Conservation (phyloP, 2,329 filamentous ascomycete genomes). For the Nemania sp. region DNA sequence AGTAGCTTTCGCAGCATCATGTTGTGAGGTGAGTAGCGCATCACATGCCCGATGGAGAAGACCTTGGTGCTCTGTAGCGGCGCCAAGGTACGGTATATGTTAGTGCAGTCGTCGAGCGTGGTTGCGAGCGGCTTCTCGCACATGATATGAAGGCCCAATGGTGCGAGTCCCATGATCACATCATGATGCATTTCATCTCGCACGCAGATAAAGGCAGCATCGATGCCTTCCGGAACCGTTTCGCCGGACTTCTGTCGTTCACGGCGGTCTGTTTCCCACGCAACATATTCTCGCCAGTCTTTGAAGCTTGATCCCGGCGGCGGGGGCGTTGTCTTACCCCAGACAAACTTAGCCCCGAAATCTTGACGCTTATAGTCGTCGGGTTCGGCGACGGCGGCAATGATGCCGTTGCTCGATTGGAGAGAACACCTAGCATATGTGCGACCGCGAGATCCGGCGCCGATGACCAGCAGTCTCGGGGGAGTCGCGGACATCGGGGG, state of each 20-base stretch:
- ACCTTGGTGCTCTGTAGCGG: constrained; percentile 59
- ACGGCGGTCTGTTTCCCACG: constrained; percentile 75
- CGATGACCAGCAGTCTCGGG: constrained; percentile 81
- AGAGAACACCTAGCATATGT: constrained; percentile 77
- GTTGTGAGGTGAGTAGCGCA: constrained; percentile 94
- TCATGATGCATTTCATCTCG: constrained; percentile 90
- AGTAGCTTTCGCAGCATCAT: constrained; percentile 83
- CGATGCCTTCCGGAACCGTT: constrained; percentile 65
- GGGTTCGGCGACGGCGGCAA: constrained; percentile 86
- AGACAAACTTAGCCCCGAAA: constrained; percentile 80
- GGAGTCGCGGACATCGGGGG: constrained; percentile 62
- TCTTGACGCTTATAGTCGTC: constrained; percentile 78
- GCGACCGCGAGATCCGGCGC: constrained; percentile 82
- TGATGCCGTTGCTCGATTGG: constrained; percentile 73
- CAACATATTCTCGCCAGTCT: constrained; percentile 81
- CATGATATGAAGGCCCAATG: constrained; percentile 82
- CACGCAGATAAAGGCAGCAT: constrained; percentile 74
- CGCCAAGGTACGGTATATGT: constrained; percentile 72
- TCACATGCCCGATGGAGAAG: constrained; percentile 93
- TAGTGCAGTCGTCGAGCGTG: constrained; percentile 80
- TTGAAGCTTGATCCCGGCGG: constrained; percentile 75
- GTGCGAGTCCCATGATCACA: constrained; percentile 79
- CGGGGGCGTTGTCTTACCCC: constrained; percentile 65
- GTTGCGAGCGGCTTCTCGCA: constrained; percentile 95
- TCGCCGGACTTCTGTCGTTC: constrained; percentile 63